Conservation (phyloP, 768 basidiomycete species). For the Phaeolepiota aurea region DNA sequence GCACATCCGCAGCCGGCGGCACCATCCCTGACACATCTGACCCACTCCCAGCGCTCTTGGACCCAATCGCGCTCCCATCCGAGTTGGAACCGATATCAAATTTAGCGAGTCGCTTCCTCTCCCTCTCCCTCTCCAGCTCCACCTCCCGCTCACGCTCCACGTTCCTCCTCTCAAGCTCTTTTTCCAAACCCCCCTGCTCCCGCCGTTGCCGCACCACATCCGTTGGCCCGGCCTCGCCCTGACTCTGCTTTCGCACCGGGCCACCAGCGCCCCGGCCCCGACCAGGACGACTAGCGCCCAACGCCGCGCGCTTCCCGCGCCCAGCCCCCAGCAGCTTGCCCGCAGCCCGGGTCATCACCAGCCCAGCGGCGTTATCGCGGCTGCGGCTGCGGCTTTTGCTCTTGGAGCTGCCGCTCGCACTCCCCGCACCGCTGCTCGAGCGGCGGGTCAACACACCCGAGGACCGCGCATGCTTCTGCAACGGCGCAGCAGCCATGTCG, state of each 20-base stretch:
- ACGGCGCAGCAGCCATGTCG: neutral
- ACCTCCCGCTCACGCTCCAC: slow-evolving; percentile 6
- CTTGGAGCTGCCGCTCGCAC: slow-evolving; percentile 1
- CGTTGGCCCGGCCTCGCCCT: slow-evolving; percentile 3
- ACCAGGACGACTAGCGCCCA: neutral
- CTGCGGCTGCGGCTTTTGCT: slow-evolving; percentile 5
- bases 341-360: slow-evolving; percentile 3
- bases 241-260: neutral
- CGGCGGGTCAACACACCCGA: slow-evolving; percentile 4
- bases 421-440: slow-evolving; percentile 7
- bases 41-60: slow-evolving; percentile 27
- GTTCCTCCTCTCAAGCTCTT: slow-evolving; percentile 8
- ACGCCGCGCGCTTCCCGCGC: neutral
- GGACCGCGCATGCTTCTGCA: neutral
- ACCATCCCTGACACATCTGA: slow-evolving; percentile 17
- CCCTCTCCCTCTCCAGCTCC: slow-evolving; percentile 7
- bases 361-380: slow-evolving; percentile 2
- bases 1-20: slow-evolving; percentile 2
- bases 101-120: slow-evolving; percentile 14
- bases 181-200: slow-evolving; percentile 2
- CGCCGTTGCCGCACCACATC: slow-evolving; percentile 4
- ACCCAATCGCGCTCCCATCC: slow-evolving; percentile 31
- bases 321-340: neutral
- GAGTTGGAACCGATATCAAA: slow-evolving; percentile 59
- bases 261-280: neutral